phyloP scores from a whole-genome alignment of 2,329 filamentous ascomycete genomes.

The Gnomoniopsis sp. region DNA sequence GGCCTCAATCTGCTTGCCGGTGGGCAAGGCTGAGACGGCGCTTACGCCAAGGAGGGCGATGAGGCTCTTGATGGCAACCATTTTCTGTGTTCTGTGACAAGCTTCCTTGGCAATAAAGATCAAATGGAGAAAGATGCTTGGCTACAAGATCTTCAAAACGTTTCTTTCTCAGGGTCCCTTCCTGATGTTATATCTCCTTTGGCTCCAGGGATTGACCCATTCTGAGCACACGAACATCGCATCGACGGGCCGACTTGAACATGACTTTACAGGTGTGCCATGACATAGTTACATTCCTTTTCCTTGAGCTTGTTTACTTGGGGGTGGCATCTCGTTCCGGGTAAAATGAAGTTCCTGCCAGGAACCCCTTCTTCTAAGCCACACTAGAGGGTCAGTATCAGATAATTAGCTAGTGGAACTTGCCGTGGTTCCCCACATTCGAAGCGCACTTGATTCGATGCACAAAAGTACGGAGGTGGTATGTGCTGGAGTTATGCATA shows the following conservation, averaged over 20 bases:
- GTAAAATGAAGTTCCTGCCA: background rate
- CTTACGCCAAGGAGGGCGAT: background rate
- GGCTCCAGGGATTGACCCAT: background rate
- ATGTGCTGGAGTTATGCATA: no score
- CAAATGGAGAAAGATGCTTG: background rate
- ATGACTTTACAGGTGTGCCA: background rate
- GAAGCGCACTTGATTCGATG: no score
- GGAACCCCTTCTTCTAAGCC: background rate
- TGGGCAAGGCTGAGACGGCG: background rate
- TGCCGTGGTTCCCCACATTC: background rate
- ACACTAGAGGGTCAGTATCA: background rate
- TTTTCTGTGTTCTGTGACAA: background rate
- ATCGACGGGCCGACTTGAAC: background rate
- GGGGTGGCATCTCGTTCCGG: background rate
- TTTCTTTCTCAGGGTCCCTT: background rate
- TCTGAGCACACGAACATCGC: background rate
- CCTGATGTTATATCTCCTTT: background rate
- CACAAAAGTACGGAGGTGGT: no score
- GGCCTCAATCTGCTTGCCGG: conserved; percentile 3
- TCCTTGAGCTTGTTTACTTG: background rate
- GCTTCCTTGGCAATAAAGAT: background rate
- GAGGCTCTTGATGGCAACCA: conserved; percentile 1
- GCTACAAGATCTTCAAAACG: background rate
- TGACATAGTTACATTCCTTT: background rate
- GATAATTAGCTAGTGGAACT: background rate